Conservation (phyloP, 768 basidiomycete species). For the Suillus subalutaceus region DNA sequence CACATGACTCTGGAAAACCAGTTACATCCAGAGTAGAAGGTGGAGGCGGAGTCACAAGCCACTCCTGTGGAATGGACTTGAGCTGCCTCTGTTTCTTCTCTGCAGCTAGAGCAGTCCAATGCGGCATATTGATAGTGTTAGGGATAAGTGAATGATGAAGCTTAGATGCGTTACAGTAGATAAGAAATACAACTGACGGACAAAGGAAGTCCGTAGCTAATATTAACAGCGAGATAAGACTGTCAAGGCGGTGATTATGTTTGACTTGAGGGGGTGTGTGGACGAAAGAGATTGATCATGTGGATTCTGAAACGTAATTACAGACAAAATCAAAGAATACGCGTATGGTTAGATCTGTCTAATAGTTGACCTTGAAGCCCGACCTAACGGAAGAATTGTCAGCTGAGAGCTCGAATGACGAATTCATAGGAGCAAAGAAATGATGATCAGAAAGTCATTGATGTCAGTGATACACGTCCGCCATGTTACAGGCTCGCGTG, state of each 20-base stretch:
- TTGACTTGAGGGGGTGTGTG: background rate
- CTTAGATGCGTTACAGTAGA: background rate
- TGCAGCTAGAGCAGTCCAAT: constrained; percentile 56
- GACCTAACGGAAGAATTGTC: constrained; percentile 6
- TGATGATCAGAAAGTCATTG: constrained; percentile 56
- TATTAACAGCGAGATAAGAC: constrained; percentile 7
- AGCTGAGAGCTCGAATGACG: constrained; percentile 16
- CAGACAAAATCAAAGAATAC: background rate
- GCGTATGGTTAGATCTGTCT: background rate
- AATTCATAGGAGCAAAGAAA: constrained; percentile 9
- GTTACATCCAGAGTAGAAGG: constrained; percentile 54
- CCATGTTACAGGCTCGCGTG: constrained; percentile 35
- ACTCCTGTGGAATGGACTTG: constrained; percentile 63
- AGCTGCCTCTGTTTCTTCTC: constrained; percentile 58
- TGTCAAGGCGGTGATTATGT: background rate
- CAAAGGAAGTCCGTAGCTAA: background rate
- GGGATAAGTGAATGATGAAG: background rate
- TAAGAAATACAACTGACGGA: constrained; percentile 7
- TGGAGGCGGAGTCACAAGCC: constrained; percentile 56
- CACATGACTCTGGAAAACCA: constrained; percentile 55
- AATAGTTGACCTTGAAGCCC: background rate
- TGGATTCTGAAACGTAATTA: background rate
- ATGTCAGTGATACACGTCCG: constrained; percentile 75
- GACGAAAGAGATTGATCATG: background rate
- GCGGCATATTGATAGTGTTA: constrained; percentile 2